Evolutionary conservation across 2,329 filamentous ascomycete genomes (phyloP), one percentile per base, ranked within the genome.

Genomic region (Graphiopsis chlorocephala): DNA sequence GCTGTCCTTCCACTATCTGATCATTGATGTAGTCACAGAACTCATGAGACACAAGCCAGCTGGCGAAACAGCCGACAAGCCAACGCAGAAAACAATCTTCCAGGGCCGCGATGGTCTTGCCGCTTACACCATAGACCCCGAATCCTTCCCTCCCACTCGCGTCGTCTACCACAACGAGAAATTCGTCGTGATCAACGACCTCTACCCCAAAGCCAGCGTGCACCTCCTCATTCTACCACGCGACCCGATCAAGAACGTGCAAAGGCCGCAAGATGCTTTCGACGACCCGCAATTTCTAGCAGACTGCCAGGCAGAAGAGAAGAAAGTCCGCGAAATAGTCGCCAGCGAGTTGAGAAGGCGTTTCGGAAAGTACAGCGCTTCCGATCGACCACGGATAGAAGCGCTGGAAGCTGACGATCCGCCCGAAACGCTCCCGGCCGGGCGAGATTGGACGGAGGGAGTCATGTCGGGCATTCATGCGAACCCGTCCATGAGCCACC

Each of bases 171-270:
- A 88, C 76, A 86, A 86, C 68, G 81, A 85, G n/a, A 79, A 87
- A 66, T 92, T 90, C 69, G 90, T 93, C 59, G 85, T 88, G 23
- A 91, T 98, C 75, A 84, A 89, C 71, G 95, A 99, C 79, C 81
- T 87, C 67, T 99, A 87, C 74, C 93, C 95, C 10, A 99, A 98
- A 78, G 86, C 91, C 3, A 87, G 86, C 3, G 83, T 97, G 4
- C 95, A 99, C 79, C 84, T 92, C 1, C 90, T 99, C 2, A 86
- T 98, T n/a, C 86, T 98, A 5, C 92, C 93, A 7, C 90, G 93
- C 58, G 86, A 90, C 47, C 73, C 82, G 0, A 72, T 75, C 2
- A 86, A 88, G 73, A 86, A 83, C 70, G 79, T 83, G 6, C 79
- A 87, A 12, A 90, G 96, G 71, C 93, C 94, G 0, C 89, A 94